Evolutionary conservation across 352 stramenopile species (phyloP).

Genomic region (Phytopythium kandeliae): DNA sequence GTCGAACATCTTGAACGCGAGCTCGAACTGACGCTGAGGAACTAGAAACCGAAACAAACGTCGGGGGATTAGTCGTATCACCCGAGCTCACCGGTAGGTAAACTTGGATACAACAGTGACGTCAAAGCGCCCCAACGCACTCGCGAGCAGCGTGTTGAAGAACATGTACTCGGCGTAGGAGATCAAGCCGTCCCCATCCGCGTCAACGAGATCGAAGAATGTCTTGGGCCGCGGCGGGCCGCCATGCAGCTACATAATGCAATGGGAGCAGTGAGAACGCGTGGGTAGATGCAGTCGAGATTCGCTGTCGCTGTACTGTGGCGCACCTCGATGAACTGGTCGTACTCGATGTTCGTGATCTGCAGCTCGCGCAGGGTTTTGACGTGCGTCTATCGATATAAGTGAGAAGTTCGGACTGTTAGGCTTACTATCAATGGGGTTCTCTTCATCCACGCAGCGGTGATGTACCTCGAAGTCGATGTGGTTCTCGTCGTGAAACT

Average conservation of each 20-base stretch:
- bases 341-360: conserved; percentile 80
- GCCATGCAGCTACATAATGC: conserved; percentile 35
- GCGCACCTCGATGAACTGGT: conserved; percentile 63
- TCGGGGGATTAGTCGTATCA: too few species aligned
- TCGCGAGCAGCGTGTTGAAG: conserved; percentile 82
- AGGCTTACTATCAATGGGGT: background rate
- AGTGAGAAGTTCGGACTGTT: background rate
- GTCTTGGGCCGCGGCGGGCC: conserved; percentile 51
- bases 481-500: conserved; percentile 48
- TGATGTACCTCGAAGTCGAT: conserved; percentile 63
- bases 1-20: conserved; percentile 91
- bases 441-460: background rate
- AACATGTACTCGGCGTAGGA: conserved; percentile 89
- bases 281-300: too few species aligned
- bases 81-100: too few species aligned
- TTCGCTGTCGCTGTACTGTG: too few species aligned
- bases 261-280: background rate
- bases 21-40: conserved; percentile 78
- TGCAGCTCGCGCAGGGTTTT: conserved; percentile 65
- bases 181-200: conserved; percentile 83
- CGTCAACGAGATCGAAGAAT: conserved; percentile 84
- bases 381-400: conserved; percentile 51
- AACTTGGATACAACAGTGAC: too few species aligned
- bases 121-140: conserved; percentile 31
- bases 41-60: conserved; percentile 28